phyloP scores from a whole-genome alignment of 2,329 filamentous ascomycete genomes.

The Fusarium sp. region DNA sequence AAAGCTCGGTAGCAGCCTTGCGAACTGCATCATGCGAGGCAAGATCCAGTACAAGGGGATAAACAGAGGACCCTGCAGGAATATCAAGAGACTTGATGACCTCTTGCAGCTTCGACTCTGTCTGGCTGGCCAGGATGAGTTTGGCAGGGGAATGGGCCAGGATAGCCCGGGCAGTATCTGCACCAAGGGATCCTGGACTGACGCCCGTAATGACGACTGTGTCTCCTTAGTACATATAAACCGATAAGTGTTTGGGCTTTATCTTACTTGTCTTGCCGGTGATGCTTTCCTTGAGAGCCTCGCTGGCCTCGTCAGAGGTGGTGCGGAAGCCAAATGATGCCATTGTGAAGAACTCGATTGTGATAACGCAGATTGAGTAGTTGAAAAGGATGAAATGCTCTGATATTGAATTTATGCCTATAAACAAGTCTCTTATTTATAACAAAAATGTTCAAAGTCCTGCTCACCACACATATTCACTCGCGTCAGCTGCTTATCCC shows the following conservation, averaged over 20 bases:
- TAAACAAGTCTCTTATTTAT: neutral
- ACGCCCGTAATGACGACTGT: neutral
- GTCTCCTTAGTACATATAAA: neutral
- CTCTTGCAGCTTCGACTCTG: neutral
- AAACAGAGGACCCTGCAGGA: neutral
- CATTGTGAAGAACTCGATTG: neutral
- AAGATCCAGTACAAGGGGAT: neutral
- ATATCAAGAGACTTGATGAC: neutral
- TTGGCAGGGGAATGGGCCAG: neutral
- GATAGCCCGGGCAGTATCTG: neutral
- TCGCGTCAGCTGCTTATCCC: neutral
- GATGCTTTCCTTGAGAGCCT: neutral
- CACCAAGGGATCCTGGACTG: neutral
- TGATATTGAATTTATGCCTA: neutral
- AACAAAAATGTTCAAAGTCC: neutral
- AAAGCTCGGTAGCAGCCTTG: neutral
- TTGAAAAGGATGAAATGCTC: neutral
- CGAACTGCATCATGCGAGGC: neutral
- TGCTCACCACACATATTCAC: neutral
- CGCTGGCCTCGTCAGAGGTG: neutral
- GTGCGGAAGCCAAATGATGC: neutral
- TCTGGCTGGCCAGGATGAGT: neutral
- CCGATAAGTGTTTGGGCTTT: accelerated
- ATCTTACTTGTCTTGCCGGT: neutral
- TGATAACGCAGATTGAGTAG: neutral